phyloP scores from a whole-genome alignment of 768 basidiomycete species.

The Kockovaella imperatae region DNA sequence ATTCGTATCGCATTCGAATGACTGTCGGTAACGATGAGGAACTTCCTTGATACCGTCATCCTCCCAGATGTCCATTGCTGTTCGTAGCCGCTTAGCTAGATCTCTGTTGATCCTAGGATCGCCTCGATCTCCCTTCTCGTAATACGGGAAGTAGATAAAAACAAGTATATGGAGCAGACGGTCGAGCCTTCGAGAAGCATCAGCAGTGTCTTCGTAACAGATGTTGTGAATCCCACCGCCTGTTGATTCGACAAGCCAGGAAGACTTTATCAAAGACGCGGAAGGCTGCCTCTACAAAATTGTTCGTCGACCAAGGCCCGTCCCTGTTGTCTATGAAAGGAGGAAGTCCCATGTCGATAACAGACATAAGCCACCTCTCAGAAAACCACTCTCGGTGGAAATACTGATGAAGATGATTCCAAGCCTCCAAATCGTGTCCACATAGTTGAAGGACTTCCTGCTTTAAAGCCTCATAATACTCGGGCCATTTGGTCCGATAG shows the following conservation, averaged over 20 bases:
- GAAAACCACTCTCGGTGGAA: constrained; percentile 7
- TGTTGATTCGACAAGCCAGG: constrained; percentile 6
- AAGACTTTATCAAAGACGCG: constrained; percentile 8
- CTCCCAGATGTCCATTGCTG: constrained; percentile 7
- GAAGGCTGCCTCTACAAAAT: constrained; percentile 8
- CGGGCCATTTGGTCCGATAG: not conserved
- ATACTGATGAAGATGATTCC: not conserved
- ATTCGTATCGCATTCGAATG: no score
- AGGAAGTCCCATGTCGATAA: constrained; percentile 8
- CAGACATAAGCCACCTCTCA: not conserved
- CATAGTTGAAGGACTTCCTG: not conserved
- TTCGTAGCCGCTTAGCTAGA: not conserved
- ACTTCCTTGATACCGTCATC: constrained; percentile 3
- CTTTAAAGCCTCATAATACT: not conserved
- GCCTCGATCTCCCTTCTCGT: not conserved
- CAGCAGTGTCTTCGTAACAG: not conserved
- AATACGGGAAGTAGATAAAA: constrained; percentile 7
- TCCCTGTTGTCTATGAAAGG: constrained; percentile 4
- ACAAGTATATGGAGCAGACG: constrained; percentile 6
- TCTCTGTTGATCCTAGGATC: not conserved
- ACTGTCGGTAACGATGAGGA: no score
- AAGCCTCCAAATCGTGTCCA: not conserved
- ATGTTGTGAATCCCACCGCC: not conserved
- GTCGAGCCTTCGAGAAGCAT: constrained; percentile 2
- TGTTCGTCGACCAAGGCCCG: constrained; percentile 13